Base-by-base conservation (phyloP, 176 grass and related monocot species). In the Melocanna baccifera region DNA sequence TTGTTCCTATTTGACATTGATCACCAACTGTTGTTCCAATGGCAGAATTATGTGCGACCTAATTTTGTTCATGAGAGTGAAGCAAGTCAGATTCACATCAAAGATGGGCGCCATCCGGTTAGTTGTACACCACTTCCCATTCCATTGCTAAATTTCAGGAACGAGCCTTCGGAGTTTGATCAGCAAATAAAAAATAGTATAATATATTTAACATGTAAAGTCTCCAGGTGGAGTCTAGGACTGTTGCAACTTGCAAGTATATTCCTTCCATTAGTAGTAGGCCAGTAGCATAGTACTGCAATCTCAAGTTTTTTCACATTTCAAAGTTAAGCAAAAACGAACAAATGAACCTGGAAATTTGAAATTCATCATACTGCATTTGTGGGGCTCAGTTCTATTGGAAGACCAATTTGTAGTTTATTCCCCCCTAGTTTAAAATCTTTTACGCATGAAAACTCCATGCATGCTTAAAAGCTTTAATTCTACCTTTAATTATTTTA, bases 91-190 rank as follows among this genome's bases (percentile, higher is more conserved):
- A 95, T 98, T 81, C 78, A 87, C 73, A 88, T 98, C 55, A 91
- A 88, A 87, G 70, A 75, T n/a, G 96, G 96, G 39, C 89, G 91
- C 52, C 96, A 98, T 86, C 93, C 96, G 59, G 96, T 98, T 75
- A 90, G 96, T 90, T 76, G 14, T 76, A 48, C 20, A 19, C 56
- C 77, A 89, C 19, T 82, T 77, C 48, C 28, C 73, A 67, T 76
- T 76, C 20, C 74, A 40, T 82, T 67, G 9, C 37, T 56, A 47
- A 66, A 47, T 80, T 75, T 51, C 11, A 81, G 37, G 29, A 82
- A 66, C 18, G 39, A 67, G 28, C 39, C 11, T 81, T 45, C 30
- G 1, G 37, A 70, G 10, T 58, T 86, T 72, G 36, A 77, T 71
- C 36, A 30, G 57, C 22, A 71, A 80, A 86, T 23, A n/a, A 43